These are phyloP conservation scores for Vitis amurensis DNA, from an alignment of 164 flowering plant genomes.

Conservation along the genomic window DNA sequence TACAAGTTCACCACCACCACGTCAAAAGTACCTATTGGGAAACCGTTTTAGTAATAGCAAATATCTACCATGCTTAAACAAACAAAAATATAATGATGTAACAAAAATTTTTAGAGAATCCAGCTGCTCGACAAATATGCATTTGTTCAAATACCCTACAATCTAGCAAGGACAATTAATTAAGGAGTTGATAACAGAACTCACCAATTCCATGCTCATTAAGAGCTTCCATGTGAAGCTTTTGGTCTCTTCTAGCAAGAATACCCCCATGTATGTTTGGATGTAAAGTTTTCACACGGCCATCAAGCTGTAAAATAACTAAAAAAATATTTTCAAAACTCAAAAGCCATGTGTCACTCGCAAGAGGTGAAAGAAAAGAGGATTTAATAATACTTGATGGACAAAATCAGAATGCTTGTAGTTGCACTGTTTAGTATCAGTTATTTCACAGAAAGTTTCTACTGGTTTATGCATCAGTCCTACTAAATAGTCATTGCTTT, in stretches of 20 bases:
- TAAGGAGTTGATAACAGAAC: constrained; percentile 11
- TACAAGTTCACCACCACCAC: constrained; percentile 93
- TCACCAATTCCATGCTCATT: constrained; percentile 83
- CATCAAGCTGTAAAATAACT: constrained; percentile 77
- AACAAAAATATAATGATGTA: neutral
- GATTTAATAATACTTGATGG: too few relatives aligned
- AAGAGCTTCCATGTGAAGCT: constrained; percentile 90
- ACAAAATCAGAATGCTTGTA: too few relatives aligned
- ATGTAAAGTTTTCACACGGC: constrained; percentile 97
- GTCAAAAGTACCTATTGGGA: constrained; percentile 78
- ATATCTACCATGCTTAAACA: too few relatives aligned
- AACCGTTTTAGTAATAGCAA: neutral
- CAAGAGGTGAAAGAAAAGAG: too few relatives aligned
- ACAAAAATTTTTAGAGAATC: neutral
- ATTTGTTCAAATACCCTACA: neutral
- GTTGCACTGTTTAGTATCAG: too few relatives aligned
- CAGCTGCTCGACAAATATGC: neutral
- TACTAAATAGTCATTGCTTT: too few relatives aligned
- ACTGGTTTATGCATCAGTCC: too few relatives aligned
- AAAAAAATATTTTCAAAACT: neutral
- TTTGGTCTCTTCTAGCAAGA: constrained; percentile 91
- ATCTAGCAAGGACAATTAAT: neutral
- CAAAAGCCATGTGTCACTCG: neutral
- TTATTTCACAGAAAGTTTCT: too few relatives aligned
- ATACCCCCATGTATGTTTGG: constrained; percentile 96